Evolutionary conservation across 106 monocot species (phyloP).

Genomic region (Dioscorea alata): DNA sequence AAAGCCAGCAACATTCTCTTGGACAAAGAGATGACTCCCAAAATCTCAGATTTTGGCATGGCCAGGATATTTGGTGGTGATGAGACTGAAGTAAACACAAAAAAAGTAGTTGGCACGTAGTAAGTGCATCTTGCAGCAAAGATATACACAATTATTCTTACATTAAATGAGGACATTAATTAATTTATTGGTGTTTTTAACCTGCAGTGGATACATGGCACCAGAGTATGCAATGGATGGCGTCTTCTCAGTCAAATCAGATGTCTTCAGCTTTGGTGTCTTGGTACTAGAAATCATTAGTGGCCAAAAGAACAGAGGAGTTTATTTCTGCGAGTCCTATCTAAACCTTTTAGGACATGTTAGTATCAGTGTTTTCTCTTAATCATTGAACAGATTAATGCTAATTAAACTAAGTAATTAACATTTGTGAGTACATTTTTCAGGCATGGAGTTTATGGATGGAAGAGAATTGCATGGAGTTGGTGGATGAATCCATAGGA

Average conservation of each 20-base stretch:
- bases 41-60: slow-evolving; percentile 6
- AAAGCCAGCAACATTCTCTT: neutral
- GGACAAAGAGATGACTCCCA: neutral
- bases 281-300: slow-evolving; percentile 26
- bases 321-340: neutral
- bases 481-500: slow-evolving; percentile 10
- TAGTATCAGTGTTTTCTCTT: neutral
- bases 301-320: slow-evolving; percentile 18
- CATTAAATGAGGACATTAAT: neutral
- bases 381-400: too few species aligned
- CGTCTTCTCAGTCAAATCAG: slow-evolving; percentile 24
- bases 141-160: too few species aligned
- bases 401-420: neutral
- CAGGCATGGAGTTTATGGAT: slow-evolving; percentile 38
- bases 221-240: slow-evolving; percentile 34
- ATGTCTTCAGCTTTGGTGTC: slow-evolving; percentile 34
- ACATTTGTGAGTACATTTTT: neutral
- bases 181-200: neutral
- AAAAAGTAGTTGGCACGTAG: neutral
- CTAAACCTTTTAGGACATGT: slow-evolving; percentile 22
- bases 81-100: neutral
- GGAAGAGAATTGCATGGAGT: slow-evolving; percentile 16
- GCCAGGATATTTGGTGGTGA: slow-evolving; percentile 2
- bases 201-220: slow-evolving; percentile 24
- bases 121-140: neutral